Conservation (phyloP, 2,329 filamentous ascomycete genomes). For the Nigrograna mackinnonii region DNA sequence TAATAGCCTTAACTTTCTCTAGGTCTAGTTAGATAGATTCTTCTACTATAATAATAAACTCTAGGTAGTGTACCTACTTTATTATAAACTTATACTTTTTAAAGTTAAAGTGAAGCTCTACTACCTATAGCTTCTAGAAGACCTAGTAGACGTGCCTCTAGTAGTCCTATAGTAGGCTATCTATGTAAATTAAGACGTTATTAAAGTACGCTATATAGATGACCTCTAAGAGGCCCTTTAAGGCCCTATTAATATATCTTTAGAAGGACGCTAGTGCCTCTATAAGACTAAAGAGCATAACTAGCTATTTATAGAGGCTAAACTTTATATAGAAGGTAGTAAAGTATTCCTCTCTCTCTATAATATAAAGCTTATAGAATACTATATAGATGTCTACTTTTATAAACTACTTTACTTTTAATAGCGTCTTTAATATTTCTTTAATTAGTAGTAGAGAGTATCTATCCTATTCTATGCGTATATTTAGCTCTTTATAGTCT, state of each 20-base stretch:
- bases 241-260: slow-evolving; percentile 21
- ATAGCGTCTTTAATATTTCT: slow-evolving; percentile 2
- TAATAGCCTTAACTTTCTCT: slow-evolving; percentile 2
- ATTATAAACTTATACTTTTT: slow-evolving; percentile 13
- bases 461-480: neutral
- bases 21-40: slow-evolving; percentile 4
- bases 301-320: slow-evolving; percentile 1
- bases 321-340: slow-evolving; percentile 11
- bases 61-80: slow-evolving; percentile 13
- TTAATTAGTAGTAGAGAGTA: slow-evolving; percentile 5
- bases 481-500: slow-evolving; percentile 5
- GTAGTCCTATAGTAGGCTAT: neutral
- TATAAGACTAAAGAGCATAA: too few species aligned
- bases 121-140: neutral
- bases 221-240: slow-evolving; percentile 12
- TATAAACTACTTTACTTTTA: slow-evolving; percentile 3
- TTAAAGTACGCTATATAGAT: slow-evolving; percentile 28
- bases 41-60: slow-evolving; percentile 7
- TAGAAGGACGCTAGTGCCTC: slow-evolving; percentile 26
- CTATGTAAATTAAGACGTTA: slow-evolving; percentile 35
- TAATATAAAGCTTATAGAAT: slow-evolving; percentile 2
- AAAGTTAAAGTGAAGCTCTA: slow-evolving; percentile 9
- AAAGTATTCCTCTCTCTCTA: neutral
- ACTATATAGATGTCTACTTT: slow-evolving; percentile 1
- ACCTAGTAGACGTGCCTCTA: neutral